Conservation (phyloP, 495 filamentous ascomycete species). For the Trichoderma parareesei region DNA sequence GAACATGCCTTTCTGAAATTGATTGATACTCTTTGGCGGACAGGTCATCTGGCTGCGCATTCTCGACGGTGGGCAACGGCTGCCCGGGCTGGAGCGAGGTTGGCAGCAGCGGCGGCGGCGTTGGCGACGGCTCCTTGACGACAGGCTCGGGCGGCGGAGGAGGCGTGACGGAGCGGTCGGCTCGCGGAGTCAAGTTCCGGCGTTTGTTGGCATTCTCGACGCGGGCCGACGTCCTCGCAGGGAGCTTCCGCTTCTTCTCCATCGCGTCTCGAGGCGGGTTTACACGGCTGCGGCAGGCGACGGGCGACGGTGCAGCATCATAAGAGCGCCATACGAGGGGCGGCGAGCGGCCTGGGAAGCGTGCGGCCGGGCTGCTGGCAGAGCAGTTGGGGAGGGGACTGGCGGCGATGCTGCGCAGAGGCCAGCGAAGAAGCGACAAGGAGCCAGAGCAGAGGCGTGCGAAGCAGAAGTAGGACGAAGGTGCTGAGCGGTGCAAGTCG, state of each 20-base stretch:
- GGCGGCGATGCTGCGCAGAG: background rate
- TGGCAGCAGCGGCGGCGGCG: constrained; percentile 49
- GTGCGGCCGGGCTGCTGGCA: background rate
- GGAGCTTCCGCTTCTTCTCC: constrained; percentile 51
- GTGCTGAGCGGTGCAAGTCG: constrained; percentile 1
- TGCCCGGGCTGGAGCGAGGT: constrained; percentile 48
- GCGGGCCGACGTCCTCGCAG: constrained; percentile 44
- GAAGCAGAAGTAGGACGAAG: background rate
- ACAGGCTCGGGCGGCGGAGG: constrained; percentile 15
- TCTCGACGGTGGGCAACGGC: constrained; percentile 63
- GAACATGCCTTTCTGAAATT: constrained; percentile 61
- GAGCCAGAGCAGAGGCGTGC: background rate
- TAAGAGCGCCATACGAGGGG: constrained; percentile 12
- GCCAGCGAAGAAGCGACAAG: background rate
- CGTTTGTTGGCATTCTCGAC: constrained; percentile 44
- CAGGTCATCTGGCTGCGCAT: constrained; percentile 58
- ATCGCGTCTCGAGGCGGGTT: constrained; percentile 20
- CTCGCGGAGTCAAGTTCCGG: constrained; percentile 34
- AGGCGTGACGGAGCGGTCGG: constrained; percentile 28
- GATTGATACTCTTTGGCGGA: constrained; percentile 67
- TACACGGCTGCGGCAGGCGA: constrained; percentile 9
- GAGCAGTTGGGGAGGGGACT: background rate
- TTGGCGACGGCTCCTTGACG: constrained; percentile 21
- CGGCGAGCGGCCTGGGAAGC: background rate
- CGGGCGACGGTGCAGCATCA: constrained; percentile 10